Conservation (phyloP, 768 basidiomycete genomes). For the Tricholoma furcatifolium region DNA sequence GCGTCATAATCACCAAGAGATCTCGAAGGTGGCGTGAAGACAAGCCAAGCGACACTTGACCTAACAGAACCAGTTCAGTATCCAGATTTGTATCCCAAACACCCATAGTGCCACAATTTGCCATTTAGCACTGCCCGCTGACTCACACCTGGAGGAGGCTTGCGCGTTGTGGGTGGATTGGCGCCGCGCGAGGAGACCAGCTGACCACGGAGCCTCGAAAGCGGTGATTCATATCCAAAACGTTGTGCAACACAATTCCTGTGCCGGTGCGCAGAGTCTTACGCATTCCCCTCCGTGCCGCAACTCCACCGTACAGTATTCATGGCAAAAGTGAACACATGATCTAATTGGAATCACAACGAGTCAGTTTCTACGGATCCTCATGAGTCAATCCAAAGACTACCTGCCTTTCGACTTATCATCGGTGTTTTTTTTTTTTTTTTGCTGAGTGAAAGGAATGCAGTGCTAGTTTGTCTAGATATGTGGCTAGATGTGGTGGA, state of each 20-base stretch:
- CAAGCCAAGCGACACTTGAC: background rate
- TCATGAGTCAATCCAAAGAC: background rate
- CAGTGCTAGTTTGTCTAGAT: no score
- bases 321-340: background rate
- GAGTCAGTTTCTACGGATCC: background rate
- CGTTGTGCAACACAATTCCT: background rate
- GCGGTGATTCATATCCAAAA: background rate
- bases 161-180: no score
- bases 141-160: no score
- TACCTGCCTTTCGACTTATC: background rate
- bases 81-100: background rate
- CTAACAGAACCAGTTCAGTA: slow-evolving; percentile 3
- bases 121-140: no score
- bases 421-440: background rate
- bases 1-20: no score
- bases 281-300: background rate
- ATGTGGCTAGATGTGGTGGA: no score
- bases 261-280: slow-evolving; percentile 6
- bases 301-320: background rate
- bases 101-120: background rate
- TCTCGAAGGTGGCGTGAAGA: background rate
- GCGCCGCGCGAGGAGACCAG: background rate
- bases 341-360: slow-evolving; percentile 1
- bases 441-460: no score
- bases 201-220: slow-evolving; percentile 1